Evolutionary conservation across 2,329 filamentous ascomycete genomes (phyloP).

Genomic region (Scytalidium sp.): DNA sequence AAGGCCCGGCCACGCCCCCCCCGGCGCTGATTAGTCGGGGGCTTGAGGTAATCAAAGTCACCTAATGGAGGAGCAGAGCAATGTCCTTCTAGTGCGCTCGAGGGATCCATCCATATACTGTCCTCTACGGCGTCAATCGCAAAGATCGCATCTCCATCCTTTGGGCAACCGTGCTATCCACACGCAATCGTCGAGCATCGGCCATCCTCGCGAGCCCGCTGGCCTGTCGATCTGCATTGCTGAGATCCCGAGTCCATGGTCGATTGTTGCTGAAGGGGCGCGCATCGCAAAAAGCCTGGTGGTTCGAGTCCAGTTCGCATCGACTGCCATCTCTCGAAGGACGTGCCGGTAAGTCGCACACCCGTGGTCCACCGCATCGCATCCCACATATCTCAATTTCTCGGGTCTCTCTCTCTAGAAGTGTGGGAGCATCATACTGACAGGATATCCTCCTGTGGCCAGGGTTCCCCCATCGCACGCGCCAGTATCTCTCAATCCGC

Average conservation of each 20-base stretch:
- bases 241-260: background rate
- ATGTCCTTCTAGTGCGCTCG: background rate
- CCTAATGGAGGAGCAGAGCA: too few relatives aligned
- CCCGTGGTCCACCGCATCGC: background rate
- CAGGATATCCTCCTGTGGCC: background rate
- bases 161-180: background rate
- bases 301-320: background rate
- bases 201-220: background rate
- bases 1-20: background rate
- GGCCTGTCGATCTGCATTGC: background rate
- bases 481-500: background rate
- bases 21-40: too few relatives aligned
- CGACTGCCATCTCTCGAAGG: background rate
- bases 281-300: background rate
- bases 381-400: background rate
- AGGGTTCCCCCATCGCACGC: background rate
- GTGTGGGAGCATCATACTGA: background rate
- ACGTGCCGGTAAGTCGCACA: background rate
- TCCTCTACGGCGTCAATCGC: background rate
- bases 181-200: background rate
- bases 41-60: background rate
- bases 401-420: background rate
- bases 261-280: background rate
- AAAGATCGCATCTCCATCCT: background rate
- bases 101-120: background rate